Conservation (phyloP, 78 protist genomes). For the Goniomonas avonlea region DNA sequence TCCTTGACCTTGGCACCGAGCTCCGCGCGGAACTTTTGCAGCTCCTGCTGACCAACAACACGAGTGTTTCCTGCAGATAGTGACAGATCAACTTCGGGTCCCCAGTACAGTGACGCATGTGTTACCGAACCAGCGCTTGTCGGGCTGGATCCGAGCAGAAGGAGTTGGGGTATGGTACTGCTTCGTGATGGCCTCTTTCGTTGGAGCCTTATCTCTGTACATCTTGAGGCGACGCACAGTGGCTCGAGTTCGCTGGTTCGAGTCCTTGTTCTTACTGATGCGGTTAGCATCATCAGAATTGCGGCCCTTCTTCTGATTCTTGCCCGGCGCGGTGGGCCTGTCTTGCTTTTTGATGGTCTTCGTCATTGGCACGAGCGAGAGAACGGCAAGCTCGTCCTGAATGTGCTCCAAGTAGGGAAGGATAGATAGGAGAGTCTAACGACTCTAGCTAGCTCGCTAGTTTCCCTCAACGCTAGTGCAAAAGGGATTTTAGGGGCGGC, state of each 20-base stretch:
- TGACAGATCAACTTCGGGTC: background rate
- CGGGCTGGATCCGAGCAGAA: conserved; percentile 33
- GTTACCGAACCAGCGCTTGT: conserved; percentile 58
- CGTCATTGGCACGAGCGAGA: background rate
- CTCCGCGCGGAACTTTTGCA: conserved; percentile 59
- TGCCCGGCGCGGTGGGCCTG: background rate
- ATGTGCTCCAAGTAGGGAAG: too few species aligned
- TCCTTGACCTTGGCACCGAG: conserved; percentile 33
- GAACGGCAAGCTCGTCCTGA: too few species aligned
- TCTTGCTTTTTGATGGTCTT: too few species aligned
- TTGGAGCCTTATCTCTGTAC: conserved; percentile 45
- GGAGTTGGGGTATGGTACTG: background rate
- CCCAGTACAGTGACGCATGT: background rate
- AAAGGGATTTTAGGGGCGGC: too few species aligned
- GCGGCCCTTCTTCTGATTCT: background rate
- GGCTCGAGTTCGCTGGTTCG: background rate
- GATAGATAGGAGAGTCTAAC: background rate
- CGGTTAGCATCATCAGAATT: background rate
- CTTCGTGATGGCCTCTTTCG: conserved; percentile 8
- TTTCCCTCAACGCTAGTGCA: too few species aligned
- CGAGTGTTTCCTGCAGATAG: conserved; percentile 48
- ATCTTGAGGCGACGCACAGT: conserved; percentile 50
- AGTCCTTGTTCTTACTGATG: too few species aligned
- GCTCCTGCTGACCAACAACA: conserved; percentile 50
- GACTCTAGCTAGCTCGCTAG: background rate